Conservation (phyloP, 306 rosid species). For the Lathyrus tuberosus region DNA sequence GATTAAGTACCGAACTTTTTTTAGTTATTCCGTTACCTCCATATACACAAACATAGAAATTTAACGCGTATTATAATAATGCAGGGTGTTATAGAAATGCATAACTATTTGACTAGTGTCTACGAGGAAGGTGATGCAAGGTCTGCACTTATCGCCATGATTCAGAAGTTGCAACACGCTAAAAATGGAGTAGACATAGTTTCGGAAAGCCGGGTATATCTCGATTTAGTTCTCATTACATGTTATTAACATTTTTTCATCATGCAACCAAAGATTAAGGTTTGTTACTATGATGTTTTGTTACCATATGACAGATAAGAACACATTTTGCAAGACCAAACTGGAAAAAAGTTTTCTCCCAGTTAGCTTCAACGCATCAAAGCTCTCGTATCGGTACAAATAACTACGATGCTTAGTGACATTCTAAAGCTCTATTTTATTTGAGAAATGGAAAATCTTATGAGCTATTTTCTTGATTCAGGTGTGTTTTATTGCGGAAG, state of each 20-base stretch:
- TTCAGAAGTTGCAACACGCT: constrained; percentile 83
- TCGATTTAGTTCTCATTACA: constrained; percentile 10
- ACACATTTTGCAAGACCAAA: constrained; percentile 95
- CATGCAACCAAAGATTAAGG: constrained; percentile 13
- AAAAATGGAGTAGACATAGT: constrained; percentile 86
- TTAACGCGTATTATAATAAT: constrained; percentile 32
- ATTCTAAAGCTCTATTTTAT: background rate
- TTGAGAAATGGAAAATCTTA: background rate
- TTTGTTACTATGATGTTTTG: constrained; percentile 16
- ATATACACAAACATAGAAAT: background rate
- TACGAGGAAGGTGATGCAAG: constrained; percentile 94
- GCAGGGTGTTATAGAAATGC: constrained; percentile 92
- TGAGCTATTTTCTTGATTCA: constrained; percentile 45
- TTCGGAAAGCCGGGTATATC: constrained; percentile 82
- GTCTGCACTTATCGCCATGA: constrained; percentile 86
- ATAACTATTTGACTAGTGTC: constrained; percentile 87
- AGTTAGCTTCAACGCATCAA: constrained; percentile 53
- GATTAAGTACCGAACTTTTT: constrained; percentile 36
- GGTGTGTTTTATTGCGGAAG: constrained; percentile 95
- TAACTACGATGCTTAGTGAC: constrained; percentile 5
- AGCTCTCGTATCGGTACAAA: constrained; percentile 65
- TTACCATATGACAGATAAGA: constrained; percentile 56
- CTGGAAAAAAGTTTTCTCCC: constrained; percentile 76
- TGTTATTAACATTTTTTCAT: background rate
- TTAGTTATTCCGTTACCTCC: constrained; percentile 9